Evolutionary conservation across 148 eudicot species (phyloP).

Genomic region (Cornus florida): DNA sequence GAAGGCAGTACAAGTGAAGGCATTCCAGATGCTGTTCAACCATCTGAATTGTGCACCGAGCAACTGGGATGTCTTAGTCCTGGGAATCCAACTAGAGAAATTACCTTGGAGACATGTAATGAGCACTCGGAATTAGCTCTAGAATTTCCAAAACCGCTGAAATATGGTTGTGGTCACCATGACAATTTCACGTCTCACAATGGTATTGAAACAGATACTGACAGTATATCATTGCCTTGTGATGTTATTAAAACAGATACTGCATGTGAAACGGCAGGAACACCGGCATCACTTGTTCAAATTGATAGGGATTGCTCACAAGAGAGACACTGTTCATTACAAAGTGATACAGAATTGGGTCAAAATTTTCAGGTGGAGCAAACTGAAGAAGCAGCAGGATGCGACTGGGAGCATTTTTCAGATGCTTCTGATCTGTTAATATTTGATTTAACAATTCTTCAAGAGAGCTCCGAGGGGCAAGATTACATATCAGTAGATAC

Average conservation of each 20-base stretch:
- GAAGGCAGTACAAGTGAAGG: constrained; percentile 14
- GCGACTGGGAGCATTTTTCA: constrained; percentile 3
- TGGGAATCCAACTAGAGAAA: constrained; percentile 3
- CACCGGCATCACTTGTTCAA: constrained; percentile 2
- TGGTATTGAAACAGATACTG: not conserved
- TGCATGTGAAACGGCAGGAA: not conserved
- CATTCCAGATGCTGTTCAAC: constrained; percentile 7
- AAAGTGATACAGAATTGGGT: constrained; percentile 31
- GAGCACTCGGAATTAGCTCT: constrained; percentile 15
- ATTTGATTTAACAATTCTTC: constrained; percentile 23
- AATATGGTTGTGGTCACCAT: not conserved
- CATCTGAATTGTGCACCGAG: constrained; percentile 9
- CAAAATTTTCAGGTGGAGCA: constrained; percentile 14
- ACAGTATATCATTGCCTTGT: not conserved
- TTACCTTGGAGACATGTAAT: not conserved
- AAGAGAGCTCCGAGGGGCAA: constrained; percentile 15
- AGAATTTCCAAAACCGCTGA: constrained; percentile 11
- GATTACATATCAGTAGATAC: constrained; percentile 22
- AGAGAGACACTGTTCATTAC: constrained; percentile 10
- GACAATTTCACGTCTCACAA: too few relatives aligned
- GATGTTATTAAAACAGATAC: not conserved
- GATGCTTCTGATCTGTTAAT: constrained; percentile 12
- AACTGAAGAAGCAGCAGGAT: not conserved
- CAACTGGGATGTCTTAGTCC: constrained; percentile 12
- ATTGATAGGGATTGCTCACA: constrained; percentile 19